phyloP scores from a whole-genome alignment of 176 grass and related monocot genomes.

The Oryza punctata region DNA sequence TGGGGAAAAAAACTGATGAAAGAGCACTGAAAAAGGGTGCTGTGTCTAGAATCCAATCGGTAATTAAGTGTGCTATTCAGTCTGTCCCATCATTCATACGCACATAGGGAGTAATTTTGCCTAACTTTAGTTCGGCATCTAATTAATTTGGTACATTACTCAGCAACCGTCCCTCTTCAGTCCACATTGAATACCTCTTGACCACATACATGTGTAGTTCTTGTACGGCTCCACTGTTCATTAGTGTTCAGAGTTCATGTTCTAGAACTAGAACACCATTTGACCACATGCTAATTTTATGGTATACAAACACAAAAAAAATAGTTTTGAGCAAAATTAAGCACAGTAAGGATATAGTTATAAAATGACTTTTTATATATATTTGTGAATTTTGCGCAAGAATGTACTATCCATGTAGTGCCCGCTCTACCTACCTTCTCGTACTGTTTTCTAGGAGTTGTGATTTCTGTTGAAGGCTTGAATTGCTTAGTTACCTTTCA shows the following conservation, averaged over 20 bases:
- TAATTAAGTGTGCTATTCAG: slow-evolving; percentile 17
- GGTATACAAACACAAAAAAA: background rate
- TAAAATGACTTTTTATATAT: background rate
- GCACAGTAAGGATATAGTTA: too few relatives aligned
- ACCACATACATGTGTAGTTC: background rate
- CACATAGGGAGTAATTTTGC: background rate
- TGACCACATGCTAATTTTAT: background rate
- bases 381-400: background rate
- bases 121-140: slow-evolving; percentile 30
- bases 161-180: slow-evolving; percentile 18
- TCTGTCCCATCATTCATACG: slow-evolving; percentile 1
- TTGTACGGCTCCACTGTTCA: slow-evolving; percentile 29
- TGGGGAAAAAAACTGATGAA: background rate
- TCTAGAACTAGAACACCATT: background rate
- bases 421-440: background rate
- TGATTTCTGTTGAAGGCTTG: background rate
- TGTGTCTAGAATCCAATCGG: background rate
- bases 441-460: background rate
- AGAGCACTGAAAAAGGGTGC: background rate
- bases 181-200: slow-evolving; percentile 38
- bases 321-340: background rate
- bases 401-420: background rate
- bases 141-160: slow-evolving; percentile 30
- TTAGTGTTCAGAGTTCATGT: slow-evolving; percentile 5
- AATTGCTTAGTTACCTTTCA: background rate